phyloP scores from a whole-genome alignment of 2,329 filamentous ascomycete genomes.

The Phoma sp. region DNA sequence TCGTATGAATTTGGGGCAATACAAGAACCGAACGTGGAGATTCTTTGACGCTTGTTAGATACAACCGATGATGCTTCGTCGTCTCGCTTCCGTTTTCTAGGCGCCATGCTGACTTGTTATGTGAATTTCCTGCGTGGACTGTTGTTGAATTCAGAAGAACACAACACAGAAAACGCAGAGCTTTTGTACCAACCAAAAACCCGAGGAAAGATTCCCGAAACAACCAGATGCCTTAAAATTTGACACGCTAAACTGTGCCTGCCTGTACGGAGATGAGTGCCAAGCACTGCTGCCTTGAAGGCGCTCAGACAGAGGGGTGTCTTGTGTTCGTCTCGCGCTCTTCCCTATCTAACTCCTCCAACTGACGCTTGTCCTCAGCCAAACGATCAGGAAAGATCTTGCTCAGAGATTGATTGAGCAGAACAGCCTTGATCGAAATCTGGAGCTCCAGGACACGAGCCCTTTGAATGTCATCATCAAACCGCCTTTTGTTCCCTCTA shows the following conservation, averaged over 20 bases:
- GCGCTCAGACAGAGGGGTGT: too few relatives aligned
- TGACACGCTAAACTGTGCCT: neutral
- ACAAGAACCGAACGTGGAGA: neutral
- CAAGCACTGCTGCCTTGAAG: conserved; percentile 5
- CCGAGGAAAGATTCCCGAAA: neutral
- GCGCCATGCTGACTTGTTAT: conserved; percentile 38
- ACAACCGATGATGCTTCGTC: conserved; percentile 29
- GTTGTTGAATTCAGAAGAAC: neutral
- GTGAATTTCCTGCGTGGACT: neutral
- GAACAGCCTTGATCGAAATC: conserved; percentile 1
- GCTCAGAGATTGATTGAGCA: neutral
- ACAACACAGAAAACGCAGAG: neutral
- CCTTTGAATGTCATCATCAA: neutral
- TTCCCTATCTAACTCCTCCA: neutral
- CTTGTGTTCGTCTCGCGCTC: neutral
- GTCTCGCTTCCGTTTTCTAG: conserved; percentile 66
- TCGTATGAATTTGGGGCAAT: neutral
- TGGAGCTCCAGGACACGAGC: neutral
- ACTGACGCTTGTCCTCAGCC: conserved; percentile 1
- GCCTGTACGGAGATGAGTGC: neutral
- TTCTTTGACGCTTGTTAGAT: neutral
- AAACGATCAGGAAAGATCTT: conserved; percentile 6
- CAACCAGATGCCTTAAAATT: neutral
- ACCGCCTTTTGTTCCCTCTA: neutral
- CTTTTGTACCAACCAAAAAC: neutral